Evolutionary conservation across 2,329 filamentous ascomycete genomes (phyloP).

Genomic region (Sodiomyces alkalinus): DNA sequence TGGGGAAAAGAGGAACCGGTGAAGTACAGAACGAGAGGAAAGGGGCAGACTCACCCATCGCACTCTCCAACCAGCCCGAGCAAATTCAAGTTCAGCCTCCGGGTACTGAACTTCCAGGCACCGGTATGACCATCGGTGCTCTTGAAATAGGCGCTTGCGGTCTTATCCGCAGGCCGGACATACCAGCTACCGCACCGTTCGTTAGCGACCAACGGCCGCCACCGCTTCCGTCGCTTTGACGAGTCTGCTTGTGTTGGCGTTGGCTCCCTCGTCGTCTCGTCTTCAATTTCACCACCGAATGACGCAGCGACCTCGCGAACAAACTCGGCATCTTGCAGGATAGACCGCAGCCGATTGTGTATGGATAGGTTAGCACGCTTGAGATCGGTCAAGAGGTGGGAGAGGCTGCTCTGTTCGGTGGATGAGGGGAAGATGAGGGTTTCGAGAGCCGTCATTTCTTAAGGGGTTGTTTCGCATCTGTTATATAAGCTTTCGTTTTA

Average conservation of each 20-base stretch:
- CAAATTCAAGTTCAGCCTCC: slow-evolving; percentile 74
- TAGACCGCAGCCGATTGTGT: slow-evolving; percentile 68
- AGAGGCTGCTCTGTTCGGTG: slow-evolving; percentile 46
- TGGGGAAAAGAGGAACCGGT: no score
- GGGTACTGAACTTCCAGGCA: slow-evolving; percentile 78
- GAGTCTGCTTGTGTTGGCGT: neutral
- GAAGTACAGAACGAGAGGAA: neutral
- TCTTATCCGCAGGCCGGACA: slow-evolving; percentile 49
- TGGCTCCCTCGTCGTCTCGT: neutral
- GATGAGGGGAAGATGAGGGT: slow-evolving; percentile 34
- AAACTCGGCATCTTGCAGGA: slow-evolving; percentile 62
- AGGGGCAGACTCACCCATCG: slow-evolving; percentile 41
- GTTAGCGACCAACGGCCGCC: slow-evolving; percentile 70
- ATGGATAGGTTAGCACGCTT: slow-evolving; percentile 65
- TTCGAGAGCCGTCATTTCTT: slow-evolving; percentile 13
- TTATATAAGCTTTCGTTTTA: no score
- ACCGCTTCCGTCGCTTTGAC: neutral
- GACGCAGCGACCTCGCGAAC: slow-evolving; percentile 44
- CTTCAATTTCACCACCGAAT: slow-evolving; percentile 14
- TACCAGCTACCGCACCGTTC: slow-evolving; percentile 97
- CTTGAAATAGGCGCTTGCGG: slow-evolving; percentile 83
- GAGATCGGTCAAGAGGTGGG: slow-evolving; percentile 53
- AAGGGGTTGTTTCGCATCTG: no score
- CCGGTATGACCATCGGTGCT: slow-evolving; percentile 89
- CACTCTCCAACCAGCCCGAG: slow-evolving; percentile 48